Evolutionary conservation across 441 rosid genomes (phyloP).

Genomic region (Gossypium schwendimanii): DNA sequence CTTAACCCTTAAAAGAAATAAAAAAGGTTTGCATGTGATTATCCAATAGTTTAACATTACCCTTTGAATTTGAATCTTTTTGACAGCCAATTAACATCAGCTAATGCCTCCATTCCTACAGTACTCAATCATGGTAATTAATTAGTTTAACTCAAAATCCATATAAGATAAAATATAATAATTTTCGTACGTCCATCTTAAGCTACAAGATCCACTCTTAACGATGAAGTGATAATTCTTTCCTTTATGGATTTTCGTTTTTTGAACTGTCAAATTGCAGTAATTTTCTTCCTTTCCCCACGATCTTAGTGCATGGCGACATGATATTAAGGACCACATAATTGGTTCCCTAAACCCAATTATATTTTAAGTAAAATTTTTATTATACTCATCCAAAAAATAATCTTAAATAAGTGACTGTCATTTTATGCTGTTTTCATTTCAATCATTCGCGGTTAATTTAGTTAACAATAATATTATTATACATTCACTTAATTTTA

Average conservation of each 20-base stretch:
- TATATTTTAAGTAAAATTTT: slow-evolving; percentile 1
- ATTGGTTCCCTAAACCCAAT: slow-evolving; percentile 25
- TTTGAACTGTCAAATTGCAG: slow-evolving; percentile 19
- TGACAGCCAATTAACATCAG: slow-evolving; percentile 20
- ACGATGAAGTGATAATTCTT: slow-evolving; percentile 35
- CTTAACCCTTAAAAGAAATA: background rate
- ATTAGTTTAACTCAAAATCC: background rate
- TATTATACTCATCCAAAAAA: no score
- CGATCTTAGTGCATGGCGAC: slow-evolving; percentile 22
- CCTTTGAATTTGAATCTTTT: background rate
- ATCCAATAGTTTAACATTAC: slow-evolving; percentile 13
- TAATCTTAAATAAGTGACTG: no score
- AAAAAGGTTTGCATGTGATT: slow-evolving; percentile 26
- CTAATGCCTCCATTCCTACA: slow-evolving; percentile 8
- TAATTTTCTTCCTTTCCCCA: slow-evolving; percentile 17
- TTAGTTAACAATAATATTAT: no score
- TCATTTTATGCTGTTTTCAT: no score
- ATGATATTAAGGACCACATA: slow-evolving; percentile 52
- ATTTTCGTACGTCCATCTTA: background rate
- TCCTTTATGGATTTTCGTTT: slow-evolving; percentile 31
- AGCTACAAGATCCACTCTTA: slow-evolving; percentile 49
- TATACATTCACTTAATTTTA: no score
- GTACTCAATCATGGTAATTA: slow-evolving; percentile 18
- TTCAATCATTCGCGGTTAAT: no score
- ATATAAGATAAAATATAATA: background rate